Percentiles rank a stretch among this genome's conserved stretches.
Evolutionary conservation across 345 rosid species (phyloP).

Genomic region (Euclidium syriacum): DNA sequence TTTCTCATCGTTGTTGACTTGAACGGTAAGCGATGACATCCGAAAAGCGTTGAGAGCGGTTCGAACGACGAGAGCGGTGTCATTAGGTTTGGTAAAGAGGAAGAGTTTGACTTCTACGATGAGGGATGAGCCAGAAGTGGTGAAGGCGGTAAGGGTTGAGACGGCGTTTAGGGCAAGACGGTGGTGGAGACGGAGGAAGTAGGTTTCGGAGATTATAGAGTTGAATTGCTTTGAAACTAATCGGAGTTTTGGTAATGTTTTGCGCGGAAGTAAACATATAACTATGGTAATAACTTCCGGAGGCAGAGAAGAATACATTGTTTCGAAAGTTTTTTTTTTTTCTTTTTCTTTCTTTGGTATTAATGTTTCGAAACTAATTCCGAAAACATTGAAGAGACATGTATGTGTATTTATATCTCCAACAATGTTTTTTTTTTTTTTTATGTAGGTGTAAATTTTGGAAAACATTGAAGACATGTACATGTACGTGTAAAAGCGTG

Average conservation of each 20-base stretch:
- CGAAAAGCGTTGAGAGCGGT: not conserved
- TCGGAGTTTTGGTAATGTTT: conserved; percentile 9
- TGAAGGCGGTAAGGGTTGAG: conserved; percentile 6
- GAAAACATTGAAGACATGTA: no score
- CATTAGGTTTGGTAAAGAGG: conserved; percentile 5
- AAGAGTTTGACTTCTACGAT: conserved; percentile 8
- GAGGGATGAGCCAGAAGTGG: not conserved
- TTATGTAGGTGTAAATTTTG: no score
- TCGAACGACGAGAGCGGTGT: not conserved
- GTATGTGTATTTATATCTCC: no score
- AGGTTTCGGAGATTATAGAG: conserved; percentile 11
- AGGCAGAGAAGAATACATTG: conserved; percentile 13
- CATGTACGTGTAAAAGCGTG: no score
- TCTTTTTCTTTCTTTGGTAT: no score
- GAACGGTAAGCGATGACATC: not conserved
- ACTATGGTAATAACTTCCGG: conserved; percentile 8
- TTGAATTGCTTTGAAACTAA: conserved; percentile 19
- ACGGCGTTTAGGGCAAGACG: not conserved
- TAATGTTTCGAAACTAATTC: no score
- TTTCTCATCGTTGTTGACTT: not conserved
- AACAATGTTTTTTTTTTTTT: no score
- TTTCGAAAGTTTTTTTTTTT: no score
- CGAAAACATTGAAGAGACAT: no score
- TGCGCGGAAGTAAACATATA: conserved; percentile 13
- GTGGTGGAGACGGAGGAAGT: conserved; percentile 4